A percentile compares a stretch with the other conserved stretches of the same genome.
Evolutionary conservation across 1,284 basidiomycete genomes (phyloP).

Genomic region (Anthracocystis setariae): DNA sequence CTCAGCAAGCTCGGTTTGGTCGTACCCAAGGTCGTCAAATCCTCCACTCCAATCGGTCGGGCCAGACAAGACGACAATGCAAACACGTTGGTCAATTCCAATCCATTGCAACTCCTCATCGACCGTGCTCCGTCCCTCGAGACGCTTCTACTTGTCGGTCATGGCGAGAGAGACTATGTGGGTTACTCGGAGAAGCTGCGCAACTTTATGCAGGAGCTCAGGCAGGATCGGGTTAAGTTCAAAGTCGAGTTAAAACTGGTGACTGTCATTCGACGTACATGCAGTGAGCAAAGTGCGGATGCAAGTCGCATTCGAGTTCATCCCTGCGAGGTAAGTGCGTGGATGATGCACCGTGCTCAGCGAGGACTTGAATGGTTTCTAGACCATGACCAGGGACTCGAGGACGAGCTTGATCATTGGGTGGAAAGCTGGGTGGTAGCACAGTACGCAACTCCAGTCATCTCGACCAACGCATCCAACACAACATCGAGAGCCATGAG

Average conservation of each 20-base stretch:
- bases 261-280: constrained; percentile 8
- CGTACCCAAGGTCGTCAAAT: constrained; percentile 24
- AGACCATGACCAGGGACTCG: background rate
- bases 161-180: constrained; percentile 33
- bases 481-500: constrained; percentile 20
- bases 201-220: constrained; percentile 10
- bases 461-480: background rate
- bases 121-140: constrained; percentile 13
- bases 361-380: constrained; percentile 22
- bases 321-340: constrained; percentile 37
- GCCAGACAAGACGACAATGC: background rate
- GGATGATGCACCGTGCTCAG: constrained; percentile 41
- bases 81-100: constrained; percentile 7
- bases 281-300: background rate
- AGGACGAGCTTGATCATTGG: constrained; percentile 6
- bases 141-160: constrained; percentile 28
- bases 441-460: background rate
- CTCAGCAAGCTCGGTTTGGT: constrained; percentile 22
- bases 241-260: constrained; percentile 10
- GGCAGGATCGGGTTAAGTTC: background rate
- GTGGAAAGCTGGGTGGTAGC: constrained; percentile 12
- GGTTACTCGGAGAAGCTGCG: constrained; percentile 17
- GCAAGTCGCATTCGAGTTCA: constrained; percentile 12
- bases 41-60: background rate
- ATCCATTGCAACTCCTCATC: constrained; percentile 19